Evolutionary conservation across 768 basidiomycete genomes (phyloP).

Genomic region (Pleurotus platypus): DNA sequence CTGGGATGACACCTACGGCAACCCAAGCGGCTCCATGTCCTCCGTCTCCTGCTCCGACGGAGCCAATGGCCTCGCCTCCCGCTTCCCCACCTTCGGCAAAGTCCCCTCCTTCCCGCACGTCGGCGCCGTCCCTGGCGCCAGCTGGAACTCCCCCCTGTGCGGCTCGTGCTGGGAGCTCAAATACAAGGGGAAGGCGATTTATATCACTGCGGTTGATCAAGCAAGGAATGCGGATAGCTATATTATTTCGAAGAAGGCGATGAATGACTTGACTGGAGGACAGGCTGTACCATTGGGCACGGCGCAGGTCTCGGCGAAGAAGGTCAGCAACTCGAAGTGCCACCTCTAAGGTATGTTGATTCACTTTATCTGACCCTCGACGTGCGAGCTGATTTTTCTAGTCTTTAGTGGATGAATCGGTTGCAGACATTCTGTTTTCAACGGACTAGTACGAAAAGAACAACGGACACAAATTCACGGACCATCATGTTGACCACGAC

Average conservation of each 20-base stretch:
- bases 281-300: constrained; percentile 45
- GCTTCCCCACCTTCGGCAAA: constrained; percentile 45
- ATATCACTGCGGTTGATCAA: constrained; percentile 50
- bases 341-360: constrained; percentile 29
- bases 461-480: background rate
- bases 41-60: constrained; percentile 47
- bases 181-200: constrained; percentile 39
- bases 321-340: constrained; percentile 46
- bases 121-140: constrained; percentile 45
- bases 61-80: constrained; percentile 42
- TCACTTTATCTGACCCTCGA: too few relatives aligned
- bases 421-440: too few relatives aligned
- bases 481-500: background rate
- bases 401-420: too few relatives aligned
- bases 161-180: constrained; percentile 60
- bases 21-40: constrained; percentile 30
- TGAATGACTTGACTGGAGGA: constrained; percentile 49
- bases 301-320: constrained; percentile 36
- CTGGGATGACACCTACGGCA: constrained; percentile 52
- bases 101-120: constrained; percentile 60
- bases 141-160: constrained; percentile 49
- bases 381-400: too few relatives aligned
- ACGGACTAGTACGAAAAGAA: too few relatives aligned
- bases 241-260: constrained; percentile 45
- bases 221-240: constrained; percentile 35